Conservation (phyloP, 345 rosid genomes). For the Eucalyptus microcorys region DNA sequence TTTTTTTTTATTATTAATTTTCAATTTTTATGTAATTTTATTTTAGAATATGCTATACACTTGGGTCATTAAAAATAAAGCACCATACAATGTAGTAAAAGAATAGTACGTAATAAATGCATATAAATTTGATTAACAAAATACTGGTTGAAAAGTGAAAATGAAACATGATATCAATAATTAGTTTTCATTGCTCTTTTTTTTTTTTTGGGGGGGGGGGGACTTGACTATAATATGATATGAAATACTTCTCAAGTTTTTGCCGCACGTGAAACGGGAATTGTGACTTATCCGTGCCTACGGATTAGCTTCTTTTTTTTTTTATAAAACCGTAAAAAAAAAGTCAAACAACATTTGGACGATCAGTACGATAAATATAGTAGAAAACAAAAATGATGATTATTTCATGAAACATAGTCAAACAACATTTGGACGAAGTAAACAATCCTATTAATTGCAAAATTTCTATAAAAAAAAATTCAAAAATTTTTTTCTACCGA, state of each 20-base stretch:
- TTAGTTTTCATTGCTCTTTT: neutral
- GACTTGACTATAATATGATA: neutral
- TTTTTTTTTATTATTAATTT: neutral
- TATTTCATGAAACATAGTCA: neutral
- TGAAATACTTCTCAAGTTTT: neutral
- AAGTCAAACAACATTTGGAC: no score
- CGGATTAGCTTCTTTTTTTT: no score
- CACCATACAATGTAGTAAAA: neutral
- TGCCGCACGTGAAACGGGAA: neutral
- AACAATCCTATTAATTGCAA: neutral
- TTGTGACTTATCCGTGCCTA: neutral
- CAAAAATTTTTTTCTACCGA: no score
- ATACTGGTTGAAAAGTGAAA: neutral
- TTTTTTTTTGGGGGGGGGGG: no score
- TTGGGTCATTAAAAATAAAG: neutral
- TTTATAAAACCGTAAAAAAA: no score
- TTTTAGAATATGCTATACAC: neutral
- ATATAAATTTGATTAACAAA: neutral
- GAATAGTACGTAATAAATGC: neutral
- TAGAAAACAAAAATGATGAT: neutral
- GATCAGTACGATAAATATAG: neutral
- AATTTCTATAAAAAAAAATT: no score
- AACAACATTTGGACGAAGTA: neutral
- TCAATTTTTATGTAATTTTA: neutral
- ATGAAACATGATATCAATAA: neutral